These are phyloP conservation scores for Lyophyllum shimeji DNA, from an alignment of 768 basidiomycete species.

Conservation along the genomic window DNA sequence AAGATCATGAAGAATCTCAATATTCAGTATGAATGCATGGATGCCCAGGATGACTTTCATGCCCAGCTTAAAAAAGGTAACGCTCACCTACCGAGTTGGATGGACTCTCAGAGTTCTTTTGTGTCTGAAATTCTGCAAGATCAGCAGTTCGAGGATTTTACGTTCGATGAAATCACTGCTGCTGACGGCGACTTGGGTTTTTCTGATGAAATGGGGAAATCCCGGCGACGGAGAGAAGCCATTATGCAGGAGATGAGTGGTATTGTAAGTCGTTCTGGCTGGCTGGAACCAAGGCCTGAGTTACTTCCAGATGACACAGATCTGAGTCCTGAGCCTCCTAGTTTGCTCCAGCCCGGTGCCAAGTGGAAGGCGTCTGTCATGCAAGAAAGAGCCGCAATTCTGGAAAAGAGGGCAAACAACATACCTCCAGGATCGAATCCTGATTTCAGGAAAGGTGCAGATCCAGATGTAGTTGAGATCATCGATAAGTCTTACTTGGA, in stretches of 20 bases:
- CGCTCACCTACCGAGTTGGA: neutral
- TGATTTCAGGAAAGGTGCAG: neutral
- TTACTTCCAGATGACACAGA: neutral
- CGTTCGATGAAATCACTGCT: neutral
- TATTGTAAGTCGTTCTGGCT: neutral
- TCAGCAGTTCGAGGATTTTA: neutral
- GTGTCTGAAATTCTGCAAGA: neutral
- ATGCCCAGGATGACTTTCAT: constrained; percentile 28
- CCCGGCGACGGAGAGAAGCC: neutral
- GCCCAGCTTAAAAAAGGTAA: constrained; percentile 11
- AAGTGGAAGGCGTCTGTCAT: neutral
- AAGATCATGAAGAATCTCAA: constrained; percentile 29
- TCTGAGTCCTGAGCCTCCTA: neutral
- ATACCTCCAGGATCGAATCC: neutral
- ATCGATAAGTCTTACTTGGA: neutral
- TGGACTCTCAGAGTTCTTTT: neutral
- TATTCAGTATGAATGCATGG: constrained; percentile 28
- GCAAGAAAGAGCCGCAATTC: neutral
- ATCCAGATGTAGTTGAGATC: neutral
- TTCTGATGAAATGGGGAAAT: neutral
- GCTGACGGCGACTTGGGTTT: neutral
- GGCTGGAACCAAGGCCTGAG: no score
- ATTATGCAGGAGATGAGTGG: neutral
- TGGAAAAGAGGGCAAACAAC: neutral
- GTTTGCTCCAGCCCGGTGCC: neutral